Percentiles rank a stretch among this genome's conserved stretches.
phyloP scores from a whole-genome alignment of 805 yeast genomes.

The Sugiyamaella boreocaroliniensis region DNA sequence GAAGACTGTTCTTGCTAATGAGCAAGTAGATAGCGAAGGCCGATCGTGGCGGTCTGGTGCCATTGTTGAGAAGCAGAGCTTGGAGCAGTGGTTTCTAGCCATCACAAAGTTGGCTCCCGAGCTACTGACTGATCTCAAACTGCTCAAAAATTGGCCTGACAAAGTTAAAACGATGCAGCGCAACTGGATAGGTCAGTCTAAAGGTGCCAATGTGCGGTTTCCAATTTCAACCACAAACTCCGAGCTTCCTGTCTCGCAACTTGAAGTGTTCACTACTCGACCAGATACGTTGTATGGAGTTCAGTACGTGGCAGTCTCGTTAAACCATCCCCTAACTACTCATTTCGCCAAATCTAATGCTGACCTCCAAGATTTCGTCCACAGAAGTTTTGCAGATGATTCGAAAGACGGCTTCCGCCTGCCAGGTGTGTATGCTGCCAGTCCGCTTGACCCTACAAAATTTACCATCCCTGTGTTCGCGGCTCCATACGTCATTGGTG shows the following conservation, averaged over 20 bases:
- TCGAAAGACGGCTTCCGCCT: constrained; percentile 58
- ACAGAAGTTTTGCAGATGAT: constrained; percentile 34
- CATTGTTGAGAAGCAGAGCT: constrained; percentile 67
- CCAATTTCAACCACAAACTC: constrained; percentile 17
- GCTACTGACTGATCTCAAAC: constrained; percentile 55
- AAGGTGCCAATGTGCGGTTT: constrained; percentile 68
- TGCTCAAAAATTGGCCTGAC: constrained; percentile 73
- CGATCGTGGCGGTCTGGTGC: constrained; percentile 98
- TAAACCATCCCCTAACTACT: constrained; percentile 57
- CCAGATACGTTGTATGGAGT: constrained; percentile 83
- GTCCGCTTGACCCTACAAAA: constrained; percentile 50
- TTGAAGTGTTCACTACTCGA: constrained; percentile 75
- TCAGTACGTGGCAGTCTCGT: constrained; percentile 73
- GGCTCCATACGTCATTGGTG: constrained; percentile 82
- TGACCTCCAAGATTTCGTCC: constrained; percentile 43
- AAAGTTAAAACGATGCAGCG: constrained; percentile 85
- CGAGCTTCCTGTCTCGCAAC: constrained; percentile 13
- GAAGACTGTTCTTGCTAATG: constrained; percentile 89
- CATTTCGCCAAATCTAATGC: constrained; percentile 35
- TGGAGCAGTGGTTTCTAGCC: constrained; percentile 91
- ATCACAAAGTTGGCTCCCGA: constrained; percentile 75
- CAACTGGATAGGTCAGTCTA: constrained; percentile 89
- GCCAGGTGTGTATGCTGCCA: constrained; percentile 34
- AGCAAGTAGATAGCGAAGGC: constrained; percentile 89
- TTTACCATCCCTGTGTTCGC: constrained; percentile 63